These are phyloP conservation scores for Tephrocybe sp. DNA, from an alignment of 768 basidiomycete species.

Conservation along the genomic window DNA sequence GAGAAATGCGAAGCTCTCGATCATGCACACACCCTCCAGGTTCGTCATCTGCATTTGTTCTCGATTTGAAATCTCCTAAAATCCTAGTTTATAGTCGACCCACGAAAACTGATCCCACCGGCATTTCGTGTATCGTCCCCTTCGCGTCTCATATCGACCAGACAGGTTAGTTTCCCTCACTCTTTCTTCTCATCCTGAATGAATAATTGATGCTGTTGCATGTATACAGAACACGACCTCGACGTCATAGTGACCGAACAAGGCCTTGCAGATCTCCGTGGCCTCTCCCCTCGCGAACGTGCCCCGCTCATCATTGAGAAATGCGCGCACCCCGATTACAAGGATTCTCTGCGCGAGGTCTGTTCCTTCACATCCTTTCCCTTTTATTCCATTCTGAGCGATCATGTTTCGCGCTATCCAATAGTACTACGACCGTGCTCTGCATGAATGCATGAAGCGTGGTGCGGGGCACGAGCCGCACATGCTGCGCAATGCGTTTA, in stretches of 20 bases:
- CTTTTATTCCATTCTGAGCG: too few relatives aligned
- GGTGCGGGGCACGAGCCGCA: slow-evolving; percentile 50
- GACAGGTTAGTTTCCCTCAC: slow-evolving; percentile 32
- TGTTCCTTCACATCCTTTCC: slow-evolving; percentile 1
- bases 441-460: slow-evolving; percentile 42
- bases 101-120: slow-evolving; percentile 46
- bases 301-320: slow-evolving; percentile 47
- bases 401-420: too few relatives aligned
- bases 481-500: slow-evolving; percentile 35
- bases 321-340: slow-evolving; percentile 49
- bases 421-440: slow-evolving; percentile 42
- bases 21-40: slow-evolving; percentile 51
- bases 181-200: background rate
- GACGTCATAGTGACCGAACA: slow-evolving; percentile 50
- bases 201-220: background rate
- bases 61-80: too few relatives aligned
- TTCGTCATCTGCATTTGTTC: too few relatives aligned
- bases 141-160: slow-evolving; percentile 50
- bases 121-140: slow-evolving; percentile 50
- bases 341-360: slow-evolving; percentile 39
- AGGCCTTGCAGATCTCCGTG: slow-evolving; percentile 47
- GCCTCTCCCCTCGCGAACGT: slow-evolving; percentile 44
- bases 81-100: too few relatives aligned
- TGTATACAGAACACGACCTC: slow-evolving; percentile 41
- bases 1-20: slow-evolving; percentile 48